Conservation (phyloP, 2,329 filamentous ascomycete species). For the Chrysosporium keratinophilum region DNA sequence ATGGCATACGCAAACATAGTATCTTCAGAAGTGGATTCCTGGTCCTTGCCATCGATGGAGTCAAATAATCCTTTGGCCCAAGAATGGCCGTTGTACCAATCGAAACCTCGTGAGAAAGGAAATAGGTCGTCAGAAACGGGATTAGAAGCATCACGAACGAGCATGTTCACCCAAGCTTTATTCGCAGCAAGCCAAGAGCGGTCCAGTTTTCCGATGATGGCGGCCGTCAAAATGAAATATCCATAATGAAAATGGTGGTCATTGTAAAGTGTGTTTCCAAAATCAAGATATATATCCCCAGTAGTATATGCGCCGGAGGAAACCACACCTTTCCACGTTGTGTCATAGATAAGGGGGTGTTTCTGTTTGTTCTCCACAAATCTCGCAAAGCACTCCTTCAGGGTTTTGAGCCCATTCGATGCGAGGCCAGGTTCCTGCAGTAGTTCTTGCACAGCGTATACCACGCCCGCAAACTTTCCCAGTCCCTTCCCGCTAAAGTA, state of each 20-base stretch:
- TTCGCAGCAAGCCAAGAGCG: slow-evolving; percentile 63
- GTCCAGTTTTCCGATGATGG: slow-evolving; percentile 71
- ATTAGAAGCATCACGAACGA: slow-evolving; percentile 78
- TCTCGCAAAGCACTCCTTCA: slow-evolving; percentile 56
- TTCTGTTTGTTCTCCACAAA: slow-evolving; percentile 60
- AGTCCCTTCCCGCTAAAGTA: slow-evolving; percentile 85
- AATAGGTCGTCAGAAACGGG: slow-evolving; percentile 64
- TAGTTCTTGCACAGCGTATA: slow-evolving; percentile 56
- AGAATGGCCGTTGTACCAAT: slow-evolving; percentile 90
- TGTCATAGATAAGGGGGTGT: slow-evolving; percentile 48
- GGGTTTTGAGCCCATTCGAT: slow-evolving; percentile 46
- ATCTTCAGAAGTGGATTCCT: slow-evolving; percentile 83
- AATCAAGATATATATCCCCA: slow-evolving; percentile 62
- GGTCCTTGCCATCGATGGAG: slow-evolving; percentile 45
- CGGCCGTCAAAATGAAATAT: slow-evolving; percentile 80
- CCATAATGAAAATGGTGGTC: slow-evolving; percentile 59
- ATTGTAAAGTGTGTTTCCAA: slow-evolving; percentile 74
- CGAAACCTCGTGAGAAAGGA: slow-evolving; percentile 72
- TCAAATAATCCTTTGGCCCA: slow-evolving; percentile 61
- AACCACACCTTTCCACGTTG: slow-evolving; percentile 67
- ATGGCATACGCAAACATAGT: slow-evolving; percentile 75
- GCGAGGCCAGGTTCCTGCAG: slow-evolving; percentile 49
- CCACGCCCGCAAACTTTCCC: slow-evolving; percentile 62
- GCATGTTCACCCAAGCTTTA: slow-evolving; percentile 66
- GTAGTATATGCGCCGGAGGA: slow-evolving; percentile 63